These are phyloP conservation scores for Exophiala bonariae DNA, from an alignment of 2,329 filamentous ascomycete species.

Conservation along the genomic window DNA sequence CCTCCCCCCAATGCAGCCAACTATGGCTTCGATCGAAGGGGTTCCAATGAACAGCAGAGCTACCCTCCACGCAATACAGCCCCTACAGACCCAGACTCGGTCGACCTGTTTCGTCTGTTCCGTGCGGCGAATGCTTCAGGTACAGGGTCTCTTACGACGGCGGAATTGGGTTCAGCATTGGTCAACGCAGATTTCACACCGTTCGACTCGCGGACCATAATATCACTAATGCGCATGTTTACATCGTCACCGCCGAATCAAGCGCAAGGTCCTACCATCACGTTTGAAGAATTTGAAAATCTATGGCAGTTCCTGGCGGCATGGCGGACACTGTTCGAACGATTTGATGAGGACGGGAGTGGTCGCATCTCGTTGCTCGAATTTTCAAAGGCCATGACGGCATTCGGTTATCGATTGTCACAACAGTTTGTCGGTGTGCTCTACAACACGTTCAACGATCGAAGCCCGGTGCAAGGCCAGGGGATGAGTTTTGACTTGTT, in stretches of 20 bases:
- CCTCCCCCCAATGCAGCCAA: slow-evolving; percentile 45
- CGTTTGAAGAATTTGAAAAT: slow-evolving; percentile 93
- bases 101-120: slow-evolving; percentile 78
- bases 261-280: slow-evolving; percentile 70
- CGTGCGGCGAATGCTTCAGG: slow-evolving; percentile 79
- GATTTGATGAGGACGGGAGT: slow-evolving; percentile 83
- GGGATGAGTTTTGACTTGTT: slow-evolving; percentile 94
- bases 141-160: slow-evolving; percentile 79
- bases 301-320: slow-evolving; percentile 94
- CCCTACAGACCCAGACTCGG: slow-evolving; percentile 51
- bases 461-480: slow-evolving; percentile 46
- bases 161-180: slow-evolving; percentile 82
- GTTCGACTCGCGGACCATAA: slow-evolving; percentile 90
- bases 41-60: slow-evolving; percentile 47
- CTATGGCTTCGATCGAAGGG: slow-evolving; percentile 44
- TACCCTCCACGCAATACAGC: slow-evolving; percentile 27
- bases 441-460: slow-evolving; percentile 79
- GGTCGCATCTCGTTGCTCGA: slow-evolving; percentile 85
- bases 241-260: slow-evolving; percentile 23
- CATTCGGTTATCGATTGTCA: slow-evolving; percentile 90
- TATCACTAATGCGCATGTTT: slow-evolving; percentile 99
- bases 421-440: slow-evolving; percentile 79
- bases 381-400: slow-evolving; percentile 84
- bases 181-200: slow-evolving; percentile 96
- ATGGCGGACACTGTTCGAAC: slow-evolving; percentile 92